Evolutionary conservation across 2,329 filamentous ascomycete species (phyloP).

Genomic region (Paecilomyces sp.): DNA sequence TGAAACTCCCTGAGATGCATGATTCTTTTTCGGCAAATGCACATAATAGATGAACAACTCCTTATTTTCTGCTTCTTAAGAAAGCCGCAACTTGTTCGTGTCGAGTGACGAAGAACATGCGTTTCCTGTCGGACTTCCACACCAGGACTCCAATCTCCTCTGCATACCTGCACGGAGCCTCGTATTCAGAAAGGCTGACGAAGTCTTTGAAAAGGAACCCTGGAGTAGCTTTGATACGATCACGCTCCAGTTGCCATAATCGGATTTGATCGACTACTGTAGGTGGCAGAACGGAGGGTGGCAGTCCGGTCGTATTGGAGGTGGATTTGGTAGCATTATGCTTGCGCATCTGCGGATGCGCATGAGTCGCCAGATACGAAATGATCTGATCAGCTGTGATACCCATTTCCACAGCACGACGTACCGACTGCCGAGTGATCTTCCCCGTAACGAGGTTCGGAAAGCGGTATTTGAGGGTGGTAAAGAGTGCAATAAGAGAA

Average conservation of each 20-base stretch:
- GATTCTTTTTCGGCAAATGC: not conserved
- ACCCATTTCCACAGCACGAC: constrained; percentile 76
- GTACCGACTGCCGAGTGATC: constrained; percentile 80
- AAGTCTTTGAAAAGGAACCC: constrained; percentile 93
- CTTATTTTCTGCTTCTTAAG: constrained; percentile 55
- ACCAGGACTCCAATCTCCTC: constrained; percentile 84
- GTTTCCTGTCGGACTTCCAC: constrained; percentile 73
- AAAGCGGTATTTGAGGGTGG: constrained; percentile 80
- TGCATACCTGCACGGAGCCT: constrained; percentile 54
- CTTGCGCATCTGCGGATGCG: constrained; percentile 87
- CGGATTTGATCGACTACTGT: constrained; percentile 97
- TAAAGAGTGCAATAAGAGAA: constrained; percentile 84
- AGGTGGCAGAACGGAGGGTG: constrained; percentile 69
- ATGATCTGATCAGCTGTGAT: constrained; percentile 97
- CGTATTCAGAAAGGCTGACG: constrained; percentile 58
- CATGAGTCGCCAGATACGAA: constrained; percentile 82
- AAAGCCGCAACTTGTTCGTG: constrained; percentile 83
- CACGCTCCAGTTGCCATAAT: constrained; percentile 95
- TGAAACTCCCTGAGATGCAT: not conserved
- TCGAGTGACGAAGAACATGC: constrained; percentile 86
- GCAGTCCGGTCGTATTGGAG: constrained; percentile 31
- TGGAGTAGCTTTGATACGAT: constrained; percentile 76
- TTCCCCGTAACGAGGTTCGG: constrained; percentile 91
- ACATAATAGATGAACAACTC: not conserved
- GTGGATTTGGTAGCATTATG: constrained; percentile 34